These are phyloP conservation scores for Pichia occidentalis DNA, from an alignment of 805 yeast genomes.

Conservation along the genomic window DNA sequence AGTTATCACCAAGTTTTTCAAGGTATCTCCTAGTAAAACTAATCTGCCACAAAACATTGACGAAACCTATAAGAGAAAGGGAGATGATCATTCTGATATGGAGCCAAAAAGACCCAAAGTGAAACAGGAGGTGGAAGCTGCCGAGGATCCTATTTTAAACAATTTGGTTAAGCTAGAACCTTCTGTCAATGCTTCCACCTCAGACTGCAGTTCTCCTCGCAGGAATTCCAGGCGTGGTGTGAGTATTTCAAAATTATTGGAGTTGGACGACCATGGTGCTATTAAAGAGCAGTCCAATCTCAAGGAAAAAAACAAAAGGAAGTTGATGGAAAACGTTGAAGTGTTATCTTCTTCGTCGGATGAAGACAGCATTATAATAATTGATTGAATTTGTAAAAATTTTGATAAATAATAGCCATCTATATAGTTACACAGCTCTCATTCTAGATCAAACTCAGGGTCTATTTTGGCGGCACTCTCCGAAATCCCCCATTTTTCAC, in stretches of 20 bases:
- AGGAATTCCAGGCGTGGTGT: slow-evolving; percentile 1
- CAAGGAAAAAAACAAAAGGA: slow-evolving; percentile 2
- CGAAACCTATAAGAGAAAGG: neutral
- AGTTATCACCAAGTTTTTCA: slow-evolving; percentile 12
- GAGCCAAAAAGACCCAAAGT: slow-evolving; percentile 1
- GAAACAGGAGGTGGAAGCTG: too few species aligned
- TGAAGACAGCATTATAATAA: slow-evolving; percentile 5
- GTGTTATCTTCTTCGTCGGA: slow-evolving; percentile 2
- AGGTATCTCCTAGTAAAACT: slow-evolving; percentile 4
- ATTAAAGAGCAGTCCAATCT: slow-evolving; percentile 10
- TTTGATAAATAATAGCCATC: neutral
- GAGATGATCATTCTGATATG: neutral
- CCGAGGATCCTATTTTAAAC: too few species aligned
- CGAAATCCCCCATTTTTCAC: slow-evolving; percentile 32
- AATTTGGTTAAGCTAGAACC: too few species aligned
- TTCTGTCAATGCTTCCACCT: too few species aligned
- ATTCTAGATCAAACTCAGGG: slow-evolving; percentile 20
- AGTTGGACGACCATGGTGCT: slow-evolving; percentile 12
- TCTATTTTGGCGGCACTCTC: slow-evolving; percentile 32
- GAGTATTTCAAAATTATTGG: slow-evolving; percentile 10
- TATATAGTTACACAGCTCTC: neutral
- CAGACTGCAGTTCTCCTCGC: too few species aligned
- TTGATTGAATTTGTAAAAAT: slow-evolving; percentile 10
- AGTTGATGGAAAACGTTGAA: slow-evolving; percentile 6
- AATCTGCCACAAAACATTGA: neutral